These are phyloP conservation scores for Aquilaria malaccensis DNA, from an alignment of 345 rosid species.

Conservation along the genomic window DNA sequence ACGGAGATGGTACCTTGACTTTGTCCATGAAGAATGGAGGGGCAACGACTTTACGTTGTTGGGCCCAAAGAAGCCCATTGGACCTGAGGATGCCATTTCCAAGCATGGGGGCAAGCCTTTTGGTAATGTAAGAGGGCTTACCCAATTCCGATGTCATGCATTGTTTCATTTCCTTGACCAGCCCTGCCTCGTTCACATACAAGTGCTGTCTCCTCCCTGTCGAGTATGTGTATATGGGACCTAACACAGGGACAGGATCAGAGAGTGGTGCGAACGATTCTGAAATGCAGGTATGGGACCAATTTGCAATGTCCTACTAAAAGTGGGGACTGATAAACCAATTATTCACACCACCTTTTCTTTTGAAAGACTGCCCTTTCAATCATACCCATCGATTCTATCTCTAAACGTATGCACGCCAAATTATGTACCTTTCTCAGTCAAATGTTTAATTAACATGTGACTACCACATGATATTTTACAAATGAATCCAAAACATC, in stretches of 20 bases:
- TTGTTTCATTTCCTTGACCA: conserved; percentile 69
- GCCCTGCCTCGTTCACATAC: conserved; percentile 57
- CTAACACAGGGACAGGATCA: conserved; percentile 15
- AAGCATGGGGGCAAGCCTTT: conserved; percentile 49
- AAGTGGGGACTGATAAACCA: background rate
- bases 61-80: conserved; percentile 60
- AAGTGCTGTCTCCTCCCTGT: conserved; percentile 65
- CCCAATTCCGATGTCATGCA: conserved; percentile 52
- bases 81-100: conserved; percentile 74
- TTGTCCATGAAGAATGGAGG: conserved; percentile 72
- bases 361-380: too few relatives aligned
- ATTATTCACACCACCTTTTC: background rate
- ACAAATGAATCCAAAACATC: too few relatives aligned
- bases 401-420: too few relatives aligned
- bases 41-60: conserved; percentile 62
- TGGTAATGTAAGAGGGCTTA: conserved; percentile 57
- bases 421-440: too few relatives aligned
- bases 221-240: conserved; percentile 62
- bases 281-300: too few relatives aligned
- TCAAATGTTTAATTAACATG: too few relatives aligned
- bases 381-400: too few relatives aligned
- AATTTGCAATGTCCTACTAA: too few relatives aligned
- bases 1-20: conserved; percentile 43
- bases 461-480: too few relatives aligned
- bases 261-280: too few relatives aligned